phyloP scores from a whole-genome alignment of 805 yeast genomes.

The Nakazawaea pomicola region DNA sequence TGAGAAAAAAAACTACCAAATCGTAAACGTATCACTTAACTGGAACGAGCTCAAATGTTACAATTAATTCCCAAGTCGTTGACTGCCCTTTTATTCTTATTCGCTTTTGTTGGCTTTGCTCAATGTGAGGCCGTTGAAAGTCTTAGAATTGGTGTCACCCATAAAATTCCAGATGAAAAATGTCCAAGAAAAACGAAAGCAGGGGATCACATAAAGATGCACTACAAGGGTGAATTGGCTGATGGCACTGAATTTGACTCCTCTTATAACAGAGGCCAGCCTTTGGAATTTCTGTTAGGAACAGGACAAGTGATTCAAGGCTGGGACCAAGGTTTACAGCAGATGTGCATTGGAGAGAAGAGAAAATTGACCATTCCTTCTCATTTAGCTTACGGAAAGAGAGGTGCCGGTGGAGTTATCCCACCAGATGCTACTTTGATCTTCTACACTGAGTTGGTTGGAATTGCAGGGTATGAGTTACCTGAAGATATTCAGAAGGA shows the following conservation, averaged over 20 bases:
- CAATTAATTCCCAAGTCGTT: neutral
- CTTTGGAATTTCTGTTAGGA: slow-evolving; percentile 72
- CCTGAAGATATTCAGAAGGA: slow-evolving; percentile 9
- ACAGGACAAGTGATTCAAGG: slow-evolving; percentile 78
- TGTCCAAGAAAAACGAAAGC: slow-evolving; percentile 53
- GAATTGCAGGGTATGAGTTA: slow-evolving; percentile 32
- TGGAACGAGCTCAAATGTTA: too few relatives aligned
- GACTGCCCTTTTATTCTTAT: neutral
- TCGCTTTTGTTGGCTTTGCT: neutral
- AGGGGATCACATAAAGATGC: slow-evolving; percentile 72
- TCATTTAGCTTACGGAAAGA: slow-evolving; percentile 67
- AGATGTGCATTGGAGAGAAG: slow-evolving; percentile 85
- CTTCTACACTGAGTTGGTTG: slow-evolving; percentile 62
- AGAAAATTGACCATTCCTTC: slow-evolving; percentile 79
- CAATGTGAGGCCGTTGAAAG: neutral
- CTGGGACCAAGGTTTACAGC: slow-evolving; percentile 78
- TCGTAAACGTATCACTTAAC: too few relatives aligned
- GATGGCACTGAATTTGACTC: slow-evolving; percentile 76
- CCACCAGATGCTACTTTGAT: slow-evolving; percentile 75
- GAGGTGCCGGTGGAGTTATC: slow-evolving; percentile 72
- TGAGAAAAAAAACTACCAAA: neutral
- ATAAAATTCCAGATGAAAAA: slow-evolving; percentile 41
- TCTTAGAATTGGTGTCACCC: slow-evolving; percentile 29
- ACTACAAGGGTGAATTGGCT: slow-evolving; percentile 68
- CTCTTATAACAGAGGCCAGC: slow-evolving; percentile 57